A percentile compares a stretch with the other conserved stretches of the same genome.
phyloP scores from a whole-genome alignment of 1,139 yeast genomes.

The Zygosaccharomyces sapae region DNA sequence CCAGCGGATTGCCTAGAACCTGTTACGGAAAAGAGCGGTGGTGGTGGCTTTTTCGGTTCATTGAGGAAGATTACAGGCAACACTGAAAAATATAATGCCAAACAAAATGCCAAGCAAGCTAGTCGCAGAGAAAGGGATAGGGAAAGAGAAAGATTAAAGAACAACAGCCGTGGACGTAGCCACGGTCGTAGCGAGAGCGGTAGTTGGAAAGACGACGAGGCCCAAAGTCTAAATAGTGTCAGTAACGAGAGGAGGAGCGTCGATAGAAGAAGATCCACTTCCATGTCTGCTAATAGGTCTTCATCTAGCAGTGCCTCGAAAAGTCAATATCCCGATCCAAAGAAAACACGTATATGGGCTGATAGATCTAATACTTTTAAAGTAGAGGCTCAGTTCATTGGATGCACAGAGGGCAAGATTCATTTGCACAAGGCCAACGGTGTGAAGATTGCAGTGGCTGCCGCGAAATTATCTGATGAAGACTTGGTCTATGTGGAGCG shows the following conservation, averaged over 20 bases:
- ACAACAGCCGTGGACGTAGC: neutral
- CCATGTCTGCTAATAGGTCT: conserved; percentile 29
- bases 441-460: conserved; percentile 94
- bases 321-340: conserved; percentile 61
- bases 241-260: conserved; percentile 12
- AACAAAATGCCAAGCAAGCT: conserved; percentile 15
- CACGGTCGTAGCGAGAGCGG: conserved; percentile 6
- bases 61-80: conserved; percentile 23
- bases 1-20: conserved; percentile 84
- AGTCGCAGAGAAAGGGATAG: conserved; percentile 3
- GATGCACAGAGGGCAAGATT: conserved; percentile 88
- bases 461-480: conserved; percentile 71
- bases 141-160: neutral
- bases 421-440: conserved; percentile 94
- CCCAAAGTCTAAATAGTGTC: conserved; percentile 22
- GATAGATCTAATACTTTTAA: conserved; percentile 91
- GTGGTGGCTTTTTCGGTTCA: conserved; percentile 19
- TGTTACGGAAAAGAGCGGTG: conserved; percentile 32
- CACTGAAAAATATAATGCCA: conserved; percentile 23
- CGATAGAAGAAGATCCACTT: conserved; percentile 24
- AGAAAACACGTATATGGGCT: conserved; percentile 91
- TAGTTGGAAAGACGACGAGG: conserved; percentile 34
- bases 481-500: conserved; percentile 91
- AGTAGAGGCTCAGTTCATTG: conserved; percentile 94
- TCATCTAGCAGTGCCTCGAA: conserved; percentile 31